Conservation (phyloP, 225 moss, liverwort and hornwort species). For the Climacium dendroides region DNA sequence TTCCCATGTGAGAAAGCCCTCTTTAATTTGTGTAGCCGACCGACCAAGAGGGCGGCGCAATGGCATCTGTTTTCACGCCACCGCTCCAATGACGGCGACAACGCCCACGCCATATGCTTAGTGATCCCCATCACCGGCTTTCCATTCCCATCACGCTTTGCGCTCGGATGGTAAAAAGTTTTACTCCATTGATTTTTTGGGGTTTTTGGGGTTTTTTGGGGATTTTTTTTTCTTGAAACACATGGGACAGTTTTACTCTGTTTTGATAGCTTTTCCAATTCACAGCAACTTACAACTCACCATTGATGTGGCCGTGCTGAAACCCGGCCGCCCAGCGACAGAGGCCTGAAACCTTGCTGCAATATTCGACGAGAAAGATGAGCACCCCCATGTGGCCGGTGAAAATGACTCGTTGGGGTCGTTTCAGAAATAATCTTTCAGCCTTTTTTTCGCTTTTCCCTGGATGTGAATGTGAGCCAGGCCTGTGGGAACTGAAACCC, state of each 20-base stretch:
- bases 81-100: background rate
- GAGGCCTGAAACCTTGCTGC: background rate
- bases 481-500: too few species aligned
- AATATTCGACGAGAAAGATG: background rate
- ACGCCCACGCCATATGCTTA: background rate
- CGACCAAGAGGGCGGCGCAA: constrained; percentile 7
- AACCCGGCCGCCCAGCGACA: background rate
- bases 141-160: background rate
- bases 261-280: background rate
- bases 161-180: background rate
- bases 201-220: too few species aligned
- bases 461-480: background rate
- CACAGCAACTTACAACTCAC: background rate
- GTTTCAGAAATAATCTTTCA: background rate
- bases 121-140: background rate
- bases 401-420: background rate
- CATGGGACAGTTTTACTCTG: too few species aligned
- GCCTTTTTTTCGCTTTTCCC: too few species aligned
- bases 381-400: background rate
- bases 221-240: too few species aligned
- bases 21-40: background rate
- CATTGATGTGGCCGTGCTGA: fast-evolving
- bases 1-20: constrained; percentile 1
- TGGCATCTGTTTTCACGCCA: background rate
- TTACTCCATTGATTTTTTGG: too few species aligned